Percentiles rank a stretch among this genome's conserved stretches.
These are phyloP conservation scores for Mallotus repandus DNA, from an alignment of 441 rosid species.

Conservation along the genomic window DNA sequence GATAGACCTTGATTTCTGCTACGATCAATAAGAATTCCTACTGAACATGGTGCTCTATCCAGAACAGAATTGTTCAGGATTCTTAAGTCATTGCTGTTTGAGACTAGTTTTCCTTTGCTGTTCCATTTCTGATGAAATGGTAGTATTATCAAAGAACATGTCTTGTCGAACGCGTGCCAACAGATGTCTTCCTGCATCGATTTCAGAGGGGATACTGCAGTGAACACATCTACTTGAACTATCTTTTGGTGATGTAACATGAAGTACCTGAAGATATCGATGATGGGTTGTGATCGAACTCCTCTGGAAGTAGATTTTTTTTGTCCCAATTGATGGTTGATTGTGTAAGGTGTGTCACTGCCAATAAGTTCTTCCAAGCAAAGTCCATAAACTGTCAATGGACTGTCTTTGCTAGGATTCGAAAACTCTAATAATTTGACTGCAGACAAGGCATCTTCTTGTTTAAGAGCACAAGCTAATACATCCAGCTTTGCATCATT, in stretches of 20 bases:
- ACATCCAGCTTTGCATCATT: slow-evolving; percentile 24
- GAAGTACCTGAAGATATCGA: slow-evolving; percentile 32
- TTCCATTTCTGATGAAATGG: slow-evolving; percentile 48
- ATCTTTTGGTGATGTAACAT: slow-evolving; percentile 8
- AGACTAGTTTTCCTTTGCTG: slow-evolving; percentile 22
- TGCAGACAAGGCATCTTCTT: slow-evolving; percentile 37
- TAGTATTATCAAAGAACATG: slow-evolving; percentile 31
- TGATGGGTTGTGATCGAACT: slow-evolving; percentile 18
- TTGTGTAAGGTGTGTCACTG: slow-evolving; percentile 32
- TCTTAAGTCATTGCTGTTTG: slow-evolving; percentile 26
- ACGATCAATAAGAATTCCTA: slow-evolving; percentile 41
- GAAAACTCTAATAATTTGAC: slow-evolving; percentile 31
- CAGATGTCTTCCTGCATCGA: slow-evolving; percentile 49
- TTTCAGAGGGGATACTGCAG: slow-evolving; percentile 37
- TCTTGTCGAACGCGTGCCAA: slow-evolving; percentile 36
- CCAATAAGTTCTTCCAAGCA: slow-evolving; percentile 33
- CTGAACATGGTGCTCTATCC: slow-evolving; percentile 45
- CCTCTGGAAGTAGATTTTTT: not conserved
- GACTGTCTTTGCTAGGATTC: slow-evolving; percentile 28
- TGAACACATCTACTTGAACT: slow-evolving; percentile 30
- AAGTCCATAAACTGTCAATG: slow-evolving; percentile 32
- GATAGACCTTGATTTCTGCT: slow-evolving; percentile 20
- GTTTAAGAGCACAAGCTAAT: slow-evolving; percentile 28
- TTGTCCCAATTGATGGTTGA: slow-evolving; percentile 37
- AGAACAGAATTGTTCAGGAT: slow-evolving; percentile 34